Conservation (phyloP, 1,139 yeast genomes). For the Yamadazyma triangularis region DNA sequence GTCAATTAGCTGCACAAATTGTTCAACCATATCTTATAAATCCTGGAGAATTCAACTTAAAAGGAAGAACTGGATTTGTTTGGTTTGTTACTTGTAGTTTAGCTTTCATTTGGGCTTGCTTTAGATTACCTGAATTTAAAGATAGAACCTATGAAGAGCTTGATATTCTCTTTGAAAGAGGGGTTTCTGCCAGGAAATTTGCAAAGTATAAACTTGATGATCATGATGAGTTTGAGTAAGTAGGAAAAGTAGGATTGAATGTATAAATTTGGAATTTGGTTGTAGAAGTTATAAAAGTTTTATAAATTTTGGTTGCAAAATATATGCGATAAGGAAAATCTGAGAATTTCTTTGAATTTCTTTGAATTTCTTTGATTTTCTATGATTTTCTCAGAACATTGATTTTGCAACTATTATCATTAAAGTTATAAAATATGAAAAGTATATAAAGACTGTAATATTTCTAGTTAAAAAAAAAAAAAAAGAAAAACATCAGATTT, state of each 20-base stretch:
- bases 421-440: no score
- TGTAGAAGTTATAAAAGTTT: no score
- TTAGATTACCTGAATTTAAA: constrained; percentile 55
- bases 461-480: no score
- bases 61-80: constrained; percentile 54
- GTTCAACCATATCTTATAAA: constrained; percentile 55
- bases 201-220: constrained; percentile 7
- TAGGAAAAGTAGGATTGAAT: not conserved
- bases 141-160: constrained; percentile 56
- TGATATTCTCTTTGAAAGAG: constrained; percentile 44
- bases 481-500: no score
- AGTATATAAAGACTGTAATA: no score
- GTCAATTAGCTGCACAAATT: constrained; percentile 38
- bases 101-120: constrained; percentile 40
- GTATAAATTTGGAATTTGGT: not conserved
- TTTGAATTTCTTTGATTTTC: no score
- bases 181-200: constrained; percentile 40
- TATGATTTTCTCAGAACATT: no score
- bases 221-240: constrained; percentile 4
- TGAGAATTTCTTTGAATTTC: not conserved
- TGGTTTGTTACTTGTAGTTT: constrained; percentile 47
- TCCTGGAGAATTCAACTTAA: constrained; percentile 51
- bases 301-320: no score
- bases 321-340: not conserved
- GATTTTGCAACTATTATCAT: not conserved